Base-by-base conservation (phyloP, 2,329 filamentous ascomycete species). In the Sordariomycetes sp. region DNA sequence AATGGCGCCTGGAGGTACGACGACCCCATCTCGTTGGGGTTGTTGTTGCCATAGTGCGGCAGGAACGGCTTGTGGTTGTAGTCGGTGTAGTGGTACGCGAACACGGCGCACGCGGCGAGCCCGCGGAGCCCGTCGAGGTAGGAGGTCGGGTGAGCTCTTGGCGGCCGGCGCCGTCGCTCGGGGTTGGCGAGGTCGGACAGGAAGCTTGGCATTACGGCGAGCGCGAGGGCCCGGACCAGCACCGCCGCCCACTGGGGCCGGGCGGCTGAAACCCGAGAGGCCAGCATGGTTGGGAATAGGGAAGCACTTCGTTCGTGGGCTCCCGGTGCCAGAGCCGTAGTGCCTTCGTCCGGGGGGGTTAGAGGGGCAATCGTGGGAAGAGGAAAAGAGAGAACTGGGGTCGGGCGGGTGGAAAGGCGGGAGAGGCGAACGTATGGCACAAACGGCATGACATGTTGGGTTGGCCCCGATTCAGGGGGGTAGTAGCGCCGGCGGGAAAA, bases 51-150 rank as follows among this genome's bases (percentile, higher is more conserved):
- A 66, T 81, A 83, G 55, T 72, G 74, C 3, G 58, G 60, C 18
- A 55, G 59, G 46, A 62, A 53, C 11, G 54, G 32, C 46, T 59
- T 59, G 55, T 62, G 61, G 55, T 61, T 61, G 22, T 61, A 60
- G 55, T 61, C 60, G 28, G 60, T 61, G 64, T 77, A 80, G 67
- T 83, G 80, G 62, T 79, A 83, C 66, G 81, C 78, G 66, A 78
- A 79, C 61, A 83, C 80, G 60, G 79, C 73, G 35, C 82, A 71
- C 5, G 79, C 79, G 46, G 79, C 80, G 14, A 82, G 66, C 16
- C 80, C 80, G 61, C 80, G 75, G 72, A 83, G 78, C 60, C 80
- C 80, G 63, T 83, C 80, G 53, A 83, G 77, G 63, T 83, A 82
- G 8, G 80, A 74, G 10, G 80, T 83, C 18, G 80, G 79, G 40